phyloP scores from a whole-genome alignment of 2,329 filamentous ascomycete genomes.

The Rachicladosporium sp. region DNA sequence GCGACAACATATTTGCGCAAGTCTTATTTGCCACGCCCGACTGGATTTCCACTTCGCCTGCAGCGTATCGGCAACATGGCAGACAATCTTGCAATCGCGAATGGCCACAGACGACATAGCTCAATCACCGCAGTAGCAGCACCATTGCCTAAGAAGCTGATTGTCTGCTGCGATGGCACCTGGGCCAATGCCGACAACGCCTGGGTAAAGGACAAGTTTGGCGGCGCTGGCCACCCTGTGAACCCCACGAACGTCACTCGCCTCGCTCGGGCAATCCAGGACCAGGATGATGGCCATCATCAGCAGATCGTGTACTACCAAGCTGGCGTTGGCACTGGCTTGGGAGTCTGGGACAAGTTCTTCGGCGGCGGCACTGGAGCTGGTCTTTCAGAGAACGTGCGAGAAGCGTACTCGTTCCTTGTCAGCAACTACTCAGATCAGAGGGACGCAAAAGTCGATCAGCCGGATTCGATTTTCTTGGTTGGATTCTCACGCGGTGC shows the following conservation, averaged over 20 bases:
- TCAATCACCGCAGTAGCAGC: slow-evolving; percentile 4
- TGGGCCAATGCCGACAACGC: slow-evolving; percentile 26
- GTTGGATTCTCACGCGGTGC: slow-evolving; percentile 36
- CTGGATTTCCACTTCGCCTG: too few species aligned
- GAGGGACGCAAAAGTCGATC: slow-evolving; percentile 12
- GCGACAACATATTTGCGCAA: too few species aligned
- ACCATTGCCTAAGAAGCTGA: slow-evolving; percentile 7
- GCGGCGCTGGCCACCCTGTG: slow-evolving; percentile 17
- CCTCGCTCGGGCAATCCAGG: slow-evolving; percentile 22
- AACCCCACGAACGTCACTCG: slow-evolving; percentile 26
- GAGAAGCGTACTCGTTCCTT: slow-evolving; percentile 51
- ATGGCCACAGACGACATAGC: slow-evolving; percentile 4
- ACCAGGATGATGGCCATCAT: slow-evolving; percentile 22
- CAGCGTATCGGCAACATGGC: background rate
- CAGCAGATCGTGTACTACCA: slow-evolving; percentile 29
- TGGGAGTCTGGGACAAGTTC: slow-evolving; percentile 21
- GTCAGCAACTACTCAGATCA: slow-evolving; percentile 43
- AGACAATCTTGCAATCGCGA: slow-evolving; percentile 2
- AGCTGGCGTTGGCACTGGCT: slow-evolving; percentile 24
- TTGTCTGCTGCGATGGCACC: slow-evolving; percentile 18
- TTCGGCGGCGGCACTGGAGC: slow-evolving; percentile 22
- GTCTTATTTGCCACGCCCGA: too few species aligned
- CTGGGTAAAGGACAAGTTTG: slow-evolving; percentile 14
- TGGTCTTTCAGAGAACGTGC: slow-evolving; percentile 36
- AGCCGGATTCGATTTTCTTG: slow-evolving; percentile 32